These are phyloP conservation scores for Solanum lycopersicoides DNA, from an alignment of 257 asterid species.

Conservation along the genomic window DNA sequence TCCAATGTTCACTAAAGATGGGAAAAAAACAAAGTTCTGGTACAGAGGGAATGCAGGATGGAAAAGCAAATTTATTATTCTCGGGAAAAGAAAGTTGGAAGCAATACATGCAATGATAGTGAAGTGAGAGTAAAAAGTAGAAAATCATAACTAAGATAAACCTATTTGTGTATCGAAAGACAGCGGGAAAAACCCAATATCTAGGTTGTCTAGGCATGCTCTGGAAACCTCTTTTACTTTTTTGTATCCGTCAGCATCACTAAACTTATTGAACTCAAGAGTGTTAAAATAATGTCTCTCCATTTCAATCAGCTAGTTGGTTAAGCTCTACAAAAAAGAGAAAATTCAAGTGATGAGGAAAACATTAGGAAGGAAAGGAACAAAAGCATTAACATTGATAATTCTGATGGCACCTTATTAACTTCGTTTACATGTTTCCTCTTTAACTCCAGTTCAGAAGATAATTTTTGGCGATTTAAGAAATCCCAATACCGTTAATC, in stretches of 20 bases:
- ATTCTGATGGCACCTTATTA: slow-evolving; percentile 47
- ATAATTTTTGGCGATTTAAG: slow-evolving; percentile 77
- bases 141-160: neutral
- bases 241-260: slow-evolving; percentile 37
- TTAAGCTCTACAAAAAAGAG: slow-evolving; percentile 36
- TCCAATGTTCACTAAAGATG: neutral
- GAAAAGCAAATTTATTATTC: neutral
- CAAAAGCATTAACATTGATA: neutral
- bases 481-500: slow-evolving; percentile 75
- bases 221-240: slow-evolving; percentile 28
- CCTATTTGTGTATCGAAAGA: neutral
- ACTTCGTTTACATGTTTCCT: slow-evolving; percentile 45
- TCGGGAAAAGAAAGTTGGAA: neutral
- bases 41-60: neutral
- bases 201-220: slow-evolving; percentile 50
- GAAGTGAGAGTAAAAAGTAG: neutral
- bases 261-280: slow-evolving; percentile 65
- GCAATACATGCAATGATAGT: neutral
- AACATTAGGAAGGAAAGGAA: slow-evolving; percentile 2
- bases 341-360: slow-evolving; percentile 1
- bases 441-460: slow-evolving; percentile 77
- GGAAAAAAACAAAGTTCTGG: neutral
- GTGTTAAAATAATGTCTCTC: slow-evolving; percentile 87
- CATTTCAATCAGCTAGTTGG: slow-evolving; percentile 67
- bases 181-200: slow-evolving; percentile 17